Base-by-base conservation (phyloP, 2,329 filamentous ascomycete genomes). In the Tolypocladium tundrense region DNA sequence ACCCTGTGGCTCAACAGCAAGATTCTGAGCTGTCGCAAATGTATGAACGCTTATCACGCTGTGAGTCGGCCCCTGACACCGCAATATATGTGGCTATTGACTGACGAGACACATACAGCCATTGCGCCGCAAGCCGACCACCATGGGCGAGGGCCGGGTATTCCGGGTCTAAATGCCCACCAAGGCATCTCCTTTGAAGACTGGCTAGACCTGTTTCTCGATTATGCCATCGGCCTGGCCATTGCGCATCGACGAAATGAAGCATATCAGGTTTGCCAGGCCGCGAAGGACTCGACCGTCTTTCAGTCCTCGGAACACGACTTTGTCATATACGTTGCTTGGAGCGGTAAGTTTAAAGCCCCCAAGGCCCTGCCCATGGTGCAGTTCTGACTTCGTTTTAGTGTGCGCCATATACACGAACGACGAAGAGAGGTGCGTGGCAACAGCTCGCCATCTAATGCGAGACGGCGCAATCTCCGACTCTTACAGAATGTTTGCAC, bases 161-260 rank as follows among this genome's bases (percentile, higher is more conserved):
- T 37, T 27, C 35, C 56, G 11, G 48, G 48, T 35, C 16, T 60
- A 42, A 63, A 58, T 31, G 53, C 69, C 59, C 92, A 91, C 67
- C 87, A 90, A 63, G 88, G 88, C 9, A 89, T 97, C 53, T 77
- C 85, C 0, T 96, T 97, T 67, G 79, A 86, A 59, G 81, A 85
- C 53, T 99, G 94, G 94, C 81, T 97, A 3, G 89, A 95, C 64
- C 80, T 96, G 1, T 96, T 99, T 68, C 81, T 95, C 41, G 89
- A 94, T 66, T 95, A 95, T 68, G 88, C 91, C 3, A 79, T 97
- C 53, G 79, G 87, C 6, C 80, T 94, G 39, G 88, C 91, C 9
- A 82, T 84, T 48, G 75, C 79, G 24, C 86, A 86, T 40, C 83
- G 88, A 53, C 77, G 82, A 16, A 80, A 86, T 48, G 86, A 90